phyloP scores from a whole-genome alignment of 1,284 basidiomycete genomes.

The Cryptococcus sp. region DNA sequence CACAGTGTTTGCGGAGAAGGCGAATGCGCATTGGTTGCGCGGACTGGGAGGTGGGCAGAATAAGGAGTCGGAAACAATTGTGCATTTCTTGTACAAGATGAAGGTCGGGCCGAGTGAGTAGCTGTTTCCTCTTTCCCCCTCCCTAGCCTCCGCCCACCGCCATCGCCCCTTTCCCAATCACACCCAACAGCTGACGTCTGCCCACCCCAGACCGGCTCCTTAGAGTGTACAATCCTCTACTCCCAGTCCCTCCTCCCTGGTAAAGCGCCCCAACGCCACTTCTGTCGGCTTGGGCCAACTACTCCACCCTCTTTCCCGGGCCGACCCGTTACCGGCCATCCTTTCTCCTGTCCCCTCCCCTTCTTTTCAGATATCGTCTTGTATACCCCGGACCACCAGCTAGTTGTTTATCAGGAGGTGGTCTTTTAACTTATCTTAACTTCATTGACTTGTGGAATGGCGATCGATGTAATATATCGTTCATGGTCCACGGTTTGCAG shows the following conservation, averaged over 20 bases:
- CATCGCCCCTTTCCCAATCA: too few relatives aligned
- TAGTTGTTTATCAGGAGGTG: too few relatives aligned
- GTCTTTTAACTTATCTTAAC: too few relatives aligned
- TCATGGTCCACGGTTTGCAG: too few relatives aligned
- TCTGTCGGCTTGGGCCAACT: too few relatives aligned
- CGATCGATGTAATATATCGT: too few relatives aligned
- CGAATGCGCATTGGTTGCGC: constrained; percentile 47
- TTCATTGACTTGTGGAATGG: too few relatives aligned
- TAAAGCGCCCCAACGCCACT: neutral
- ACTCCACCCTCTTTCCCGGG: too few relatives aligned
- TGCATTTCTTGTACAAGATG: constrained; percentile 49
- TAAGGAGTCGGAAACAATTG: constrained; percentile 48
- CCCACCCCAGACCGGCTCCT: constrained; percentile 31
- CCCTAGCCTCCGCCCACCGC: neutral
- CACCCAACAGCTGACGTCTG: neutral
- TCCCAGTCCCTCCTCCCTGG: constrained; percentile 6
- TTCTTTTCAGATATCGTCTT: neutral
- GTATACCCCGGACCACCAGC: too few relatives aligned
- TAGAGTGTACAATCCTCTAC: constrained; percentile 41
- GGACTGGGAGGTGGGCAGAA: constrained; percentile 48
- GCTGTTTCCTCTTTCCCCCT: constrained; percentile 1
- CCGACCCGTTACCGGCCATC: too few relatives aligned
- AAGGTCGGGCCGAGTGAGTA: constrained; percentile 48
- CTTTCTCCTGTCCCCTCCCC: too few relatives aligned
- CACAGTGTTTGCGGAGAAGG: constrained; percentile 44